These are phyloP conservation scores for Aspergillus pseudoviridinutans DNA, from an alignment of 2,329 filamentous ascomycete genomes.

Conservation along the genomic window DNA sequence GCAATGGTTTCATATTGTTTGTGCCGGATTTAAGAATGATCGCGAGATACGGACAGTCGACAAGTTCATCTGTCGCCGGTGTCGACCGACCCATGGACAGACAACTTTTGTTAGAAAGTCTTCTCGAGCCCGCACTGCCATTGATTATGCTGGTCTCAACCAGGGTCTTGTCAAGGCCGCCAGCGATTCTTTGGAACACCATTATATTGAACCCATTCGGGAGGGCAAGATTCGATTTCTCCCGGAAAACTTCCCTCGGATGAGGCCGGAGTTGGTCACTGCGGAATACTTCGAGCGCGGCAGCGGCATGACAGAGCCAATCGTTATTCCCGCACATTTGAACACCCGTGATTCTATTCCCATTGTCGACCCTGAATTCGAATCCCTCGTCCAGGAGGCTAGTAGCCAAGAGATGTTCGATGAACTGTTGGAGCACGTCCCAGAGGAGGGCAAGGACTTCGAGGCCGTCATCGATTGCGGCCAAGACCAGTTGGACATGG, in stretches of 20 bases:
- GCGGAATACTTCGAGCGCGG: constrained; percentile 61
- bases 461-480: constrained; percentile 54
- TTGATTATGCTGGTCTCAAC: constrained; percentile 66
- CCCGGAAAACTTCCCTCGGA: constrained; percentile 59
- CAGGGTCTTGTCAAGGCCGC: constrained; percentile 63
- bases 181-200: constrained; percentile 61
- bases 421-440: constrained; percentile 31
- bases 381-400: constrained; percentile 30
- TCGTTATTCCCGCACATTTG: constrained; percentile 59
- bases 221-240: constrained; percentile 60
- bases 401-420: constrained; percentile 40
- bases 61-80: constrained; percentile 62
- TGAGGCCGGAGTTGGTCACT: constrained; percentile 61
- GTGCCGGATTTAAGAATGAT: constrained; percentile 62
- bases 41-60: constrained; percentile 62
- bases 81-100: constrained; percentile 57
- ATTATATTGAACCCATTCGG: constrained; percentile 65
- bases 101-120: constrained; percentile 67
- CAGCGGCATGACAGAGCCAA: constrained; percentile 62
- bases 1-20: constrained; percentile 65
- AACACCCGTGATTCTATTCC: constrained; percentile 51
- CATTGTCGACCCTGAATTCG: constrained; percentile 20
- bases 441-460: constrained; percentile 22
- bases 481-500: constrained; percentile 64
- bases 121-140: constrained; percentile 59